Evolutionary conservation across 2,329 filamentous ascomycete genomes (phyloP).

Genomic region (Aspergillus glaucus): DNA sequence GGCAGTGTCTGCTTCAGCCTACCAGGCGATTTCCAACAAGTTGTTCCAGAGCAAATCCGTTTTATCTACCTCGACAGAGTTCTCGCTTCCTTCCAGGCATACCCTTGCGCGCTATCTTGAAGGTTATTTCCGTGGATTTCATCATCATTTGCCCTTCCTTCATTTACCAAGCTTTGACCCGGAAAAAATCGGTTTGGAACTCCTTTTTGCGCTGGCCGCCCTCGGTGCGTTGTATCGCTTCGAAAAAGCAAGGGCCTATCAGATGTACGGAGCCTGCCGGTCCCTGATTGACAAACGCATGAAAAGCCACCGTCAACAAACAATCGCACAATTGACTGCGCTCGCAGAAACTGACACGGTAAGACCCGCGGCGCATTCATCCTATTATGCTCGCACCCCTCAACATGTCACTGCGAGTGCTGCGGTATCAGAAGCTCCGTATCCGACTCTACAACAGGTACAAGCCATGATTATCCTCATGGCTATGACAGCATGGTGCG

Average conservation of each 20-base stretch:
- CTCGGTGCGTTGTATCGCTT: conserved; percentile 45
- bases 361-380: too few species aligned
- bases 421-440: background rate
- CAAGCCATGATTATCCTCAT: background rate
- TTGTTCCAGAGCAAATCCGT: background rate
- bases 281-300: background rate
- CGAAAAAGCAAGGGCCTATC: conserved; percentile 21
- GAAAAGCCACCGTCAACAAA: background rate
- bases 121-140: conserved; percentile 61
- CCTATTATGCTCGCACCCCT: too few species aligned
- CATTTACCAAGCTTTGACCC: conserved; percentile 59
- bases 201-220: conserved; percentile 60
- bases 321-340: background rate
- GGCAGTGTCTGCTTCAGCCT: background rate
- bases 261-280: conserved; percentile 3
- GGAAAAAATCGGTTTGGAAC: conserved; percentile 54
- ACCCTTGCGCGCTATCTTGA: conserved; percentile 61
- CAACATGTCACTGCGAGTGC: too few species aligned
- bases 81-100: conserved; percentile 55
- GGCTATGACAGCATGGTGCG: conserved; percentile 1
- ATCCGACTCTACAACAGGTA: background rate
- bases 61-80: conserved; percentile 38
- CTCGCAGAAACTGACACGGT: too few species aligned
- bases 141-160: conserved; percentile 53
- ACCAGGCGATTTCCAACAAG: background rate